Base-by-base conservation (phyloP, 495 filamentous ascomycete species). In the Neurospora sp. region DNA sequence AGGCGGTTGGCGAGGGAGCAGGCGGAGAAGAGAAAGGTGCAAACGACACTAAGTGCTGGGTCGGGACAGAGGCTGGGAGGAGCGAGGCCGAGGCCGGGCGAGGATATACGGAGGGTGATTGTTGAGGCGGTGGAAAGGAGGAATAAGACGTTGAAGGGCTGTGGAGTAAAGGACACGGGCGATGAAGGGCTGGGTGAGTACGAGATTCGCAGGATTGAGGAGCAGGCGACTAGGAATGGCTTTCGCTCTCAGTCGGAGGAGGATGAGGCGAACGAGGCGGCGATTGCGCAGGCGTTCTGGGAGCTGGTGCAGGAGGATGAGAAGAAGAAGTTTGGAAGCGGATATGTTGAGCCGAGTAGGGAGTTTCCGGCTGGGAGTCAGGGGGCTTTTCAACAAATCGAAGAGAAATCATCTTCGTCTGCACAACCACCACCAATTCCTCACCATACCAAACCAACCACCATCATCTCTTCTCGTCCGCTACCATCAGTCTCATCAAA, bases 261-360 rank as follows among this genome's bases (percentile, higher is more conserved):
- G 76, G 94, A 97, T 70, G 91, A 94, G 75, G 95, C 93, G 1
- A 95, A 97, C 74, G 93, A 98, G 65, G 86, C 87, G 22, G 94
- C 95, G n/a, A 97, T 97, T 75, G 86, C 93, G 72, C 88, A 94
- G 75, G 95, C 94, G 0, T 87, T 95, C 37, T 93, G 92, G 82
- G 95, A 98, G 71, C 82, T 98, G 11, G 91, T 96, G 39, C 91
- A 94, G 76, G 87, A 94, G 74, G 95, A 98, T 75, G 88, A 91
- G 71, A 88, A 87, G 78, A 73, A 70, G 3, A 91, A 89, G 77
- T 88, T 92, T 72, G 91, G 91, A 5, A 81, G 85, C 27, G 84
- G 83, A 0, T 94, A 93, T 75, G 82, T 93, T 5, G 87, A 88
- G 1, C 88, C 90, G 1, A 91, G 87, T 72, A 84, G 84, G 69